phyloP scores from a whole-genome alignment of 176 grass and related monocot genomes.

The Lolium multiflorum region DNA sequence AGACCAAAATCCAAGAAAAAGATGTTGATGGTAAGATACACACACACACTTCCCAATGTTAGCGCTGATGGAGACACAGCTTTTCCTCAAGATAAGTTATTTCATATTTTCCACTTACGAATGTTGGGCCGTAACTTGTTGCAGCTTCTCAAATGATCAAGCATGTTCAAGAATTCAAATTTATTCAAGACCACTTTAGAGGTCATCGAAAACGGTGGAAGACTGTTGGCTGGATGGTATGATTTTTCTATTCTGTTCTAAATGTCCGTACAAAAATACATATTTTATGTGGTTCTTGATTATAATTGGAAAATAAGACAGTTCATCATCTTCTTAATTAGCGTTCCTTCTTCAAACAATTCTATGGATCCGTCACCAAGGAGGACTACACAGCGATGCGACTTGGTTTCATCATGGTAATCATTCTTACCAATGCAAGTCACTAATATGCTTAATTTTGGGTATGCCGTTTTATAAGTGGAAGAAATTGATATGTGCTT shows the following conservation, averaged over 20 bases:
- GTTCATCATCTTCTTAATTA: conserved; percentile 38
- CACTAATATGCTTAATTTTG: not conserved
- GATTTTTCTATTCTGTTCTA: not conserved
- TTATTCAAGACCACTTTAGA: conserved; percentile 50
- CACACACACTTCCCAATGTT: too few species aligned
- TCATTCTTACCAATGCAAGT: not conserved
- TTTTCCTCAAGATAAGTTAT: not conserved
- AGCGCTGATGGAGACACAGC: too few species aligned
- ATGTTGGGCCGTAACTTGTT: not conserved
- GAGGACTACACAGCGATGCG: conserved; percentile 79
- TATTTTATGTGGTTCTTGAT: not conserved
- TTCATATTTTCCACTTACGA: not conserved
- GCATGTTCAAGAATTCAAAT: conserved; percentile 54
- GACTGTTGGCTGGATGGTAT: conserved; percentile 68
- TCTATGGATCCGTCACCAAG: conserved; percentile 67
- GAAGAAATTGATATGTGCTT: not conserved
- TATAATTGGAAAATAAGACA: not conserved
- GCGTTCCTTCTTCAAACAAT: conserved; percentile 90
- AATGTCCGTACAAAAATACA: not conserved
- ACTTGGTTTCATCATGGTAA: conserved; percentile 89
- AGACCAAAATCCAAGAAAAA: conserved; percentile 50
- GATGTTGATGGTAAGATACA: conserved; percentile 53
- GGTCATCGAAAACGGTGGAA: conserved; percentile 51
- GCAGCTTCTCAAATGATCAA: conserved; percentile 55
- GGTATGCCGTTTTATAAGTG: not conserved